These are phyloP conservation scores for Paulownia fortunei DNA, from an alignment of 257 asterid genomes.

Conservation along the genomic window DNA sequence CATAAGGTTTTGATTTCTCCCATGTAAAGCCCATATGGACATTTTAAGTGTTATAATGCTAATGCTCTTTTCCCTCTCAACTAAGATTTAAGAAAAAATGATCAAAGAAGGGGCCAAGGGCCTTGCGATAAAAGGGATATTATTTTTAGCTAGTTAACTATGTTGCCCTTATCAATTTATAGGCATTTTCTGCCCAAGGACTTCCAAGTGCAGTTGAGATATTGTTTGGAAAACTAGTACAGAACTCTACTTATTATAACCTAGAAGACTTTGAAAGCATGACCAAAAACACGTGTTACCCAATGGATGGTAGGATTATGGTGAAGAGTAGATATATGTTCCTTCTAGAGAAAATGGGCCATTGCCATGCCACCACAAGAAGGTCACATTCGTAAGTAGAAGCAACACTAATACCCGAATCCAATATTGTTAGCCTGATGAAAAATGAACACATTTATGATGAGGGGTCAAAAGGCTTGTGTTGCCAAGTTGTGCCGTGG, in stretches of 20 bases:
- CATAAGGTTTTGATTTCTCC: no score
- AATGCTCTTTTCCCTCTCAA: no score
- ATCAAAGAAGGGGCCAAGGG: no score
- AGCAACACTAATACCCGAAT: background rate
- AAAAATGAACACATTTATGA: background rate
- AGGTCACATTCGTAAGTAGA: background rate
- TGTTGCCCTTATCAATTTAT: background rate
- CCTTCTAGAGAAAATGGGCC: background rate
- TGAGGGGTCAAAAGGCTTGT: background rate
- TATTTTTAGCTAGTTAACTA: background rate
- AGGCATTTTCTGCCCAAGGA: background rate
- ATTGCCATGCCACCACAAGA: background rate
- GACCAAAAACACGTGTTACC: background rate
- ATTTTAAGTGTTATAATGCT: no score
- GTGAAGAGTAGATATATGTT: background rate
- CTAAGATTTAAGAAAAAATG: no score
- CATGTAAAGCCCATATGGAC: no score
- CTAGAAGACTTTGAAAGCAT: background rate
- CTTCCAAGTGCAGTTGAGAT: background rate
- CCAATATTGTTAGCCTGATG: background rate
- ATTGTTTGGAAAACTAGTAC: background rate
- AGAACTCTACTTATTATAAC: background rate
- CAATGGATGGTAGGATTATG: background rate
- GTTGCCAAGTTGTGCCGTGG: background rate
- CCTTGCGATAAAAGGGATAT: background rate